Evolutionary conservation across 768 basidiomycete genomes (phyloP).

Genomic region (Peribolospora baueri): DNA sequence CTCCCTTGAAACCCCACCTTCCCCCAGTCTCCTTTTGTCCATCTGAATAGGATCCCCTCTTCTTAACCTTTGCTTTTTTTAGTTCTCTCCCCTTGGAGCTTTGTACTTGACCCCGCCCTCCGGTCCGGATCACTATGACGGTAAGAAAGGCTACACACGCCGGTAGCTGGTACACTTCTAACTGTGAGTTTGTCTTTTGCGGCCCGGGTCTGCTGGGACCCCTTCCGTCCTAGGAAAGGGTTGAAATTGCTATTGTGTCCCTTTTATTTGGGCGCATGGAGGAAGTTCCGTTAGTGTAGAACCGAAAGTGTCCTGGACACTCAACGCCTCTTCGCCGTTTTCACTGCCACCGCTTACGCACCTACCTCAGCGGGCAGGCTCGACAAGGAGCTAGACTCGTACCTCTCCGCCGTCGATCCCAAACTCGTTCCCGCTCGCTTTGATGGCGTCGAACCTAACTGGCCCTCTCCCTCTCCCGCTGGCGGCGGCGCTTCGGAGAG

Average conservation of each 20-base stretch:
- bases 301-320: background rate
- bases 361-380: constrained; percentile 30
- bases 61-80: no score
- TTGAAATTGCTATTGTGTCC: background rate
- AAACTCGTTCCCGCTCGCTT: background rate
- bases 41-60: no score
- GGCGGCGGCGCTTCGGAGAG: constrained; percentile 17
- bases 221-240: background rate
- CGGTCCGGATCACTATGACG: background rate
- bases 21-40: no score
- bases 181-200: constrained; percentile 26
- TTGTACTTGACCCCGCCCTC: no score
- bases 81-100: no score
- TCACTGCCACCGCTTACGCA: background rate
- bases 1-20: no score
- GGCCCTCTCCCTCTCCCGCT: constrained; percentile 23
- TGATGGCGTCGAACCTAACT: background rate
- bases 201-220: constrained; percentile 1
- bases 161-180: constrained; percentile 62
- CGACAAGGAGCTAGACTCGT: constrained; percentile 30
- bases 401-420: background rate
- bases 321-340: background rate
- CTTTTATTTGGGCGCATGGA: background rate
- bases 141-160: constrained; percentile 43
- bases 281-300: background rate